Evolutionary conservation across 1,284 basidiomycete species (phyloP), one percentile per base, ranked within the genome.

Genomic region (Puccinia sorghi): DNA sequence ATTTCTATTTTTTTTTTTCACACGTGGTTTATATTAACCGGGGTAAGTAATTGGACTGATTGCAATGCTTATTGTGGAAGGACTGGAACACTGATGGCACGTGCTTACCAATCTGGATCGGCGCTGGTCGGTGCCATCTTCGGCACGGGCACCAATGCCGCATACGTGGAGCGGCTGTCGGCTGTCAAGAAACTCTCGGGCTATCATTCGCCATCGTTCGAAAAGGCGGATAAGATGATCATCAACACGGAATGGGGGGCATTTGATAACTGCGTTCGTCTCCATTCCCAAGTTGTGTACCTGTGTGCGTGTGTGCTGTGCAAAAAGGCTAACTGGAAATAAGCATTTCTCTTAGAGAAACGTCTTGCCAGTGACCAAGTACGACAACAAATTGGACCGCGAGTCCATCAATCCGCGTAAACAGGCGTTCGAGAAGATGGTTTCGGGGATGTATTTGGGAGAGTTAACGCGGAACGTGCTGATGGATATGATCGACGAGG

Each of bases 201-300:
- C 17, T 41, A 54, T 22, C 22, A 39, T 25, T 89, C 67, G 87
- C 88, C 5, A 88, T 37, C 43, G 22, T 69, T 69, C n/a, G 22
- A 52, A 69, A 48, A 69, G 25, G 66, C 50, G 13, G 46, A 69
- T 3, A 87, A 64, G 86, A 99, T 99, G 96, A 89, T 98, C 79
- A 89, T 99, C 80, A 99, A 99, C 86, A 93, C 93, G 2, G 97
- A 99, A 86, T 98, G 97, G 94, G 95, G 94, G 81, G 94, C 90
- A 50, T 95, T 97, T 85, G 92, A 97, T 85, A 95, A 96, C 85
- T 87, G 89, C 61, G 93, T 93, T 83, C 81, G 89, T 84, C 72
- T 46, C 6, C 8, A 7, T 37, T 64, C 25, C 7, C 17, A n/a
- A n/a, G n/a, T n/a, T n/a, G n/a, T n/a, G n/a, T n/a, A n/a, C n/a